phyloP scores from a whole-genome alignment of 192 early-diverging fungal species.

The Coemansia sp. region DNA sequence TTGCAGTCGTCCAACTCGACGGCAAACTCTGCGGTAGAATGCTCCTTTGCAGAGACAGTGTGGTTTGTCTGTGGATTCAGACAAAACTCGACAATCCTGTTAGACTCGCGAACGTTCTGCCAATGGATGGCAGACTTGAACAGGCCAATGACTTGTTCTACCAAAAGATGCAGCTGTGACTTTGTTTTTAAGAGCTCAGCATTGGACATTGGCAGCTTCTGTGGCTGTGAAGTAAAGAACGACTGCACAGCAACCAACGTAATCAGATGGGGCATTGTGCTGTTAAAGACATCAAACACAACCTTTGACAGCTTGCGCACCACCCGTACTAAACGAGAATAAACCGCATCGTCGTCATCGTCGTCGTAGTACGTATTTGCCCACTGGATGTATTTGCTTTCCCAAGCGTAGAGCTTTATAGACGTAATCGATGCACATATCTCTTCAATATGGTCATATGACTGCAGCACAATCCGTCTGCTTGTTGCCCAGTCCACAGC shows the following conservation, averaged over 20 bases:
- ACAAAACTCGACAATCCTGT: conserved; percentile 17
- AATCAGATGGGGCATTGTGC: not conserved
- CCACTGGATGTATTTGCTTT: conserved; percentile 70
- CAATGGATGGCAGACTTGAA: conserved; percentile 10
- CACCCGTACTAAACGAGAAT: conserved; percentile 8
- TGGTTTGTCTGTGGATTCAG: conserved; percentile 7
- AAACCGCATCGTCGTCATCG: conserved; percentile 8
- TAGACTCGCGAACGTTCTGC: conserved; percentile 16
- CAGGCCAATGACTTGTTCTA: conserved; percentile 1
- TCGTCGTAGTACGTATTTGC: conserved; percentile 66
- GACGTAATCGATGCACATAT: conserved; percentile 87
- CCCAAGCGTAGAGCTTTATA: conserved; percentile 94
- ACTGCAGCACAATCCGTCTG: conserved; percentile 17
- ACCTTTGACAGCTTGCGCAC: not conserved
- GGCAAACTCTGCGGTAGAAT: not conserved
- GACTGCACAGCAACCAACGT: conserved; percentile 4
- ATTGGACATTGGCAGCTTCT: not conserved
- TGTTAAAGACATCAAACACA: not conserved
- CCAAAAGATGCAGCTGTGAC: conserved; percentile 5
- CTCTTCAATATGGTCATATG: conserved; percentile 73
- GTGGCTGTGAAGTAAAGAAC: conserved; percentile 1
- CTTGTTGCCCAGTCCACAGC: conserved; percentile 16
- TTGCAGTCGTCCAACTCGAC: conserved; percentile 5
- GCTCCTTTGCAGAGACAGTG: not conserved
- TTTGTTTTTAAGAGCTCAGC: not conserved